Percentiles rank a stretch among this genome's conserved stretches.
Evolutionary conservation across 2,329 filamentous ascomycete genomes (phyloP).

Genomic region (Neofusicoccum parvum): DNA sequence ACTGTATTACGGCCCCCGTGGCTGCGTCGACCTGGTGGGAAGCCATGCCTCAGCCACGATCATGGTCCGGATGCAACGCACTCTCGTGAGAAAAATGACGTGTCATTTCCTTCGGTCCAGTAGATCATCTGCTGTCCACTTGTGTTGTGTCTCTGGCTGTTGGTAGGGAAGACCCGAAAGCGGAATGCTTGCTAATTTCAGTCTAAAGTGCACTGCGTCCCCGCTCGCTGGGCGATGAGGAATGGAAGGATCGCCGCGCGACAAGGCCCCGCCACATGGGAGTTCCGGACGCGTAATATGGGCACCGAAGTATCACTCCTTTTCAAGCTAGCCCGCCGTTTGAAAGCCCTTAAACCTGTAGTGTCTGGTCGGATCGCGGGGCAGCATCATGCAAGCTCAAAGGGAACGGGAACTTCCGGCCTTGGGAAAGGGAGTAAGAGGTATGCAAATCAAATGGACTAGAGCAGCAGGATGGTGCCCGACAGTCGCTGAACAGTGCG

Average conservation of each 20-base stretch:
- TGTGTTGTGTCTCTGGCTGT: background rate
- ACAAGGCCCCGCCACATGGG: background rate
- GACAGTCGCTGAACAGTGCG: background rate
- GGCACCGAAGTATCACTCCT: too few species aligned
- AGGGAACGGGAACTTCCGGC: background rate
- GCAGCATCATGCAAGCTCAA: background rate
- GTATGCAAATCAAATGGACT: too few species aligned
- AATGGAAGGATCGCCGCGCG: background rate
- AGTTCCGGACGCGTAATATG: background rate
- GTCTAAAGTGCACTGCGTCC: background rate
- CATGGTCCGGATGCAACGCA: background rate
- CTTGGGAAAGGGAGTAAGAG: background rate
- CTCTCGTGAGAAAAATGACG: background rate
- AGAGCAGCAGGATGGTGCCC: too few species aligned
- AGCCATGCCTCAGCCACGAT: background rate
- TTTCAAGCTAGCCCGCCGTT: too few species aligned
- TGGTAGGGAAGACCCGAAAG: background rate
- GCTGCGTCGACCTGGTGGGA: background rate
- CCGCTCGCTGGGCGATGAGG: background rate
- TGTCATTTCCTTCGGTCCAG: background rate
- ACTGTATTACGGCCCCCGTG: background rate
- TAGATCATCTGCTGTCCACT: background rate
- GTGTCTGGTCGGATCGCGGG: background rate
- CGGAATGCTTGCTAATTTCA: conserved; percentile 6
- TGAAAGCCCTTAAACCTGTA: too few species aligned